Conservation (phyloP, 352 stramenopile species). For the Hyphochytrium catenoides region DNA sequence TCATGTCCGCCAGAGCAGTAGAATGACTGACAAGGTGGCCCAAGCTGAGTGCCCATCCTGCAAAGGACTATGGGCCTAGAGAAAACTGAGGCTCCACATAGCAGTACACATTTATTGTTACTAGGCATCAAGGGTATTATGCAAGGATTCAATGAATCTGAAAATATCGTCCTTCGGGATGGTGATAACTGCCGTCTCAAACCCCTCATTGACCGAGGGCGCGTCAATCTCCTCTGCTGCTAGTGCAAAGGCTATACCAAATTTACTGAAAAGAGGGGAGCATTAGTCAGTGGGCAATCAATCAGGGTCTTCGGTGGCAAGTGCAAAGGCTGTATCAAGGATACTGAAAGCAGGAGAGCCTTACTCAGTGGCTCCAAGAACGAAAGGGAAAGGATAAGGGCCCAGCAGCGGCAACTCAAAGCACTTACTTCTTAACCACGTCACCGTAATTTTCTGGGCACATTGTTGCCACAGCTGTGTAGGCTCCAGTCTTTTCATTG, state of each 20-base stretch:
- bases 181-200: constrained; percentile 85
- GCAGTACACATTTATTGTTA: too few species aligned
- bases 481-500: constrained; percentile 11
- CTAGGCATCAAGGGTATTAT: constrained; percentile 69
- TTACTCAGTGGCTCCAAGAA: constrained; percentile 80
- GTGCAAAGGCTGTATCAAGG: background rate
- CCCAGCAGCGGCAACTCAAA: constrained; percentile 58
- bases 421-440: constrained; percentile 10
- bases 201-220: constrained; percentile 79
- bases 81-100: too few species aligned
- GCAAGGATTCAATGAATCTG: constrained; percentile 83
- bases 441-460: constrained; percentile 7
- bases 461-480: constrained; percentile 10
- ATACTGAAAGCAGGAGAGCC: constrained; percentile 8
- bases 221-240: constrained; percentile 73
- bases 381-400: constrained; percentile 74
- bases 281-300: constrained; percentile 2
- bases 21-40: too few species aligned
- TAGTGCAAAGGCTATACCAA: constrained; percentile 79
- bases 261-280: constrained; percentile 20
- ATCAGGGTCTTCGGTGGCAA: background rate
- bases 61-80: too few species aligned
- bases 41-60: too few species aligned
- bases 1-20: too few species aligned
- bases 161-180: constrained; percentile 80